These are phyloP conservation scores for Globisporangium nagaii DNA, from an alignment of 352 stramenopile genomes.

Conservation along the genomic window DNA sequence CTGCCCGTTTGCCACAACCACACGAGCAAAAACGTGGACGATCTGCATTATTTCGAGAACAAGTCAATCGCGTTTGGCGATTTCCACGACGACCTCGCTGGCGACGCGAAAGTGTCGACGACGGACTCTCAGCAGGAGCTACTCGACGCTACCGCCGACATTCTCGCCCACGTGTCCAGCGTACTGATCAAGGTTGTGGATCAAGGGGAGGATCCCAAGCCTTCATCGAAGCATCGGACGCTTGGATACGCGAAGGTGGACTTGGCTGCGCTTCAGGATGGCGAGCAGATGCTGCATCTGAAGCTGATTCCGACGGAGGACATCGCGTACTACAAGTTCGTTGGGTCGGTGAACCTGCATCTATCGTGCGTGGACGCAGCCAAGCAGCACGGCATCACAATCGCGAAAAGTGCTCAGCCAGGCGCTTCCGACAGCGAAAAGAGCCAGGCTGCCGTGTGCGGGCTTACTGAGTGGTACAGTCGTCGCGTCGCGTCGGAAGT, in stretches of 20 bases:
- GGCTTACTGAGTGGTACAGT: slow-evolving; percentile 32
- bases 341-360: slow-evolving; percentile 35
- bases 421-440: not conserved
- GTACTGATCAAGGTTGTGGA: slow-evolving; percentile 48
- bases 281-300: slow-evolving; percentile 32
- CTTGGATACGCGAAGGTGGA: slow-evolving; percentile 51
- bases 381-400: slow-evolving; percentile 1
- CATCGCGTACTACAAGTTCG: slow-evolving; percentile 48
- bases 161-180: slow-evolving; percentile 30
- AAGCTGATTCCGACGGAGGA: slow-evolving; percentile 30
- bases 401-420: not conserved
- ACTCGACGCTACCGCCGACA: slow-evolving; percentile 15
- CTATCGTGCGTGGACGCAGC: slow-evolving; percentile 18
- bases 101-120: not conserved
- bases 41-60: slow-evolving; percentile 26
- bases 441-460: slow-evolving; percentile 4
- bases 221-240: not conserved
- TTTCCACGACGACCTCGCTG: slow-evolving; percentile 3
- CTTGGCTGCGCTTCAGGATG: slow-evolving; percentile 28
- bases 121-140: slow-evolving; percentile 6
- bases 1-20: slow-evolving; percentile 15
- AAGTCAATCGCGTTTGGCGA: slow-evolving; percentile 20
- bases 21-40: slow-evolving; percentile 1
- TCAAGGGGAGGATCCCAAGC: slow-evolving; percentile 9
- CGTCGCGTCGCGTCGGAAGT: slow-evolving; percentile 12